Evolutionary conservation across 768 basidiomycete genomes (phyloP).

Genomic region (Phanerochaete sordida): DNA sequence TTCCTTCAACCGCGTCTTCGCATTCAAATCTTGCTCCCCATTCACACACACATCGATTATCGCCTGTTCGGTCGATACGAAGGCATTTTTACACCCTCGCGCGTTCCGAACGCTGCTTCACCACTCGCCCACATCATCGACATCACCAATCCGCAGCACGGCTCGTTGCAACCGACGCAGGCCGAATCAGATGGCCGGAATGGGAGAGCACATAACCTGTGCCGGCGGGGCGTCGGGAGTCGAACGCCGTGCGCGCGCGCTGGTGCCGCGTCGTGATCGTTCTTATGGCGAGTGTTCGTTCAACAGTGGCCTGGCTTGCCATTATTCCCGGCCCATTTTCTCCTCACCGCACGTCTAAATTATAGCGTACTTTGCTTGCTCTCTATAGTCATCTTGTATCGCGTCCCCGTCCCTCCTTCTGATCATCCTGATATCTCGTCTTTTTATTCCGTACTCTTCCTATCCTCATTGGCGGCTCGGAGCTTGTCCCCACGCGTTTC

Average conservation of each 20-base stretch:
- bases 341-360: background rate
- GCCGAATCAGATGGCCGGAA: conserved; percentile 1
- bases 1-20: background rate
- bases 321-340: background rate
- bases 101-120: background rate
- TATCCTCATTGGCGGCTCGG: background rate
- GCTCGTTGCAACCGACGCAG: background rate
- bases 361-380: background rate
- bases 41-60: background rate
- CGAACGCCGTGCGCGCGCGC: background rate
- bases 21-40: background rate
- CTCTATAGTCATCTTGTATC: conserved; percentile 2
- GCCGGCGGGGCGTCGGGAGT: background rate
- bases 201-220: background rate
- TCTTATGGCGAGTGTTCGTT: background rate
- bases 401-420: background rate
- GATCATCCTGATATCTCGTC: conserved; percentile 3
- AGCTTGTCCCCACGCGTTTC: background rate
- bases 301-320: background rate
- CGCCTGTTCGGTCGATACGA: background rate
- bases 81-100: background rate
- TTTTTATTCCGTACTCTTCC: background rate
- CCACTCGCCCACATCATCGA: background rate
- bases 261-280: background rate
- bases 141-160: conserved; percentile 3